Conservation (phyloP, 305 asterid species). For the Solanum hybrid region DNA sequence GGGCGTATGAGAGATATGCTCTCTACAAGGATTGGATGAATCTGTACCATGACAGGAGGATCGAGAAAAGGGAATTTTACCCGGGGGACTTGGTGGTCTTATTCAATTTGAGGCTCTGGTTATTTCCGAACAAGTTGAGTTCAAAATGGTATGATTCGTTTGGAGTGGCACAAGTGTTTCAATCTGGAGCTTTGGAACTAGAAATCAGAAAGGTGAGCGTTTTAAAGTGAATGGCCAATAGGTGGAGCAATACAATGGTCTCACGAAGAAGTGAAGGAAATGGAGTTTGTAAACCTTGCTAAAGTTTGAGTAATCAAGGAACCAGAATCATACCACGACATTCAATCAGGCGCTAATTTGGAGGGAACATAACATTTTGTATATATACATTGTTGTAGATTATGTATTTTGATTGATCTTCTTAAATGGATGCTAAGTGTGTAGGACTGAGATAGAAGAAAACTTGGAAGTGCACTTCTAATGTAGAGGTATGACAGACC, state of each 20-base stretch:
- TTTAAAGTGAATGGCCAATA: not conserved
- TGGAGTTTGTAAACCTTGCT: not conserved
- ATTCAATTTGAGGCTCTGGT: not conserved
- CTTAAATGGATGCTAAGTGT: no score
- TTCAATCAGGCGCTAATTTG: not conserved
- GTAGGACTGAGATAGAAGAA: not conserved
- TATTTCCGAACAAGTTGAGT: not conserved
- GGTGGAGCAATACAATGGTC: not conserved
- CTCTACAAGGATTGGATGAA: not conserved
- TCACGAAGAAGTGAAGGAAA: not conserved
- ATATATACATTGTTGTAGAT: not conserved
- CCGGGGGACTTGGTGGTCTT: not conserved
- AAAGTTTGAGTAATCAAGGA: not conserved
- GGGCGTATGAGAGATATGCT: not conserved
- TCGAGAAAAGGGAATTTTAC: not conserved
- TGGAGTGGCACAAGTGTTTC: not conserved
- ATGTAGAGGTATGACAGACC: not conserved
- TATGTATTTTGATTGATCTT: not conserved
- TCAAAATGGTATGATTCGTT: not conserved
- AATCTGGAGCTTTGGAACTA: not conserved
- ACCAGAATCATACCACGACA: not conserved
- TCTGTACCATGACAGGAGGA: not conserved
- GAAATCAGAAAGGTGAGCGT: not conserved
- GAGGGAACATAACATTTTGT: not conserved
- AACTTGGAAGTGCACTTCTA: not conserved